phyloP scores from a whole-genome alignment of 2,329 filamentous ascomycete genomes.

The Magnaporthiopsis poae region DNA sequence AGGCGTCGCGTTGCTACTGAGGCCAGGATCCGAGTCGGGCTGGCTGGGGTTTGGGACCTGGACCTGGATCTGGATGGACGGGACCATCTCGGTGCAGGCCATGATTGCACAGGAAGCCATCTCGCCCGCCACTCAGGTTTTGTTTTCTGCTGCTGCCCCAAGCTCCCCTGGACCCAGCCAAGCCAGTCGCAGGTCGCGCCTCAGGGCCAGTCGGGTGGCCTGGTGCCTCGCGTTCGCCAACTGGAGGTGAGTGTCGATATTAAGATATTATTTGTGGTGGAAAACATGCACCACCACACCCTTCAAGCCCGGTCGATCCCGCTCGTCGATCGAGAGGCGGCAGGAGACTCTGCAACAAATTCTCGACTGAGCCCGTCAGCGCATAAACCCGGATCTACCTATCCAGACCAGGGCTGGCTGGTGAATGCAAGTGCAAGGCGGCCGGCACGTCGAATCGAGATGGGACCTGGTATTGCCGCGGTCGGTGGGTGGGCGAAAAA shows the following conservation, averaged over 20 bases:
- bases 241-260: background rate
- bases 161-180: background rate
- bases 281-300: background rate
- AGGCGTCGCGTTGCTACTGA: constrained; percentile 2
- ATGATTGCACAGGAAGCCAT: constrained; percentile 8
- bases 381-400: background rate
- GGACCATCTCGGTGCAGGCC: background rate
- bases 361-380: background rate
- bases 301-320: background rate
- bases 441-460: background rate
- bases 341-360: background rate
- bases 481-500: background rate
- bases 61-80: background rate
- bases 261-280: background rate
- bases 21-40: background rate
- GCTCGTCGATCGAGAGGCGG: background rate
- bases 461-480: too few relatives aligned
- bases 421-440: background rate
- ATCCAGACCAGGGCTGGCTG: background rate
- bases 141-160: background rate
- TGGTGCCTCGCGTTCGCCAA: background rate
- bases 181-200: background rate
- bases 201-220: background rate
- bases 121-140: background rate
- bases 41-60: background rate